Evolutionary conservation across 1,284 basidiomycete genomes (phyloP), one percentile per base, ranked within the genome.

Genomic region (Volvariella volvacea): DNA sequence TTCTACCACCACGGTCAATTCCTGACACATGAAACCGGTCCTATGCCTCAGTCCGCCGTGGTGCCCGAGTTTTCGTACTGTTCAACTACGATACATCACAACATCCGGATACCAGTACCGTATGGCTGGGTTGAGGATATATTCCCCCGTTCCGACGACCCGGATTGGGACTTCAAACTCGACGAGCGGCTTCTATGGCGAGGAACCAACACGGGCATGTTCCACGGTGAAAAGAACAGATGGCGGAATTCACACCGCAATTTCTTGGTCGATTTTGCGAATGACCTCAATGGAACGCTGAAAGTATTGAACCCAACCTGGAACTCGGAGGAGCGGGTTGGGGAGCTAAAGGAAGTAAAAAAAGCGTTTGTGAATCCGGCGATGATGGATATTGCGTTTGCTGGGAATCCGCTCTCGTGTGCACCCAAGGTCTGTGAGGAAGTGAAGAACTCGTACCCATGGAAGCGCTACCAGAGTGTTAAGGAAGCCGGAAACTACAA

Each of bases 141-240:
- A 32, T 42, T 54, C 15, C 66, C 66, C 50, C 50, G 59, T 1
- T 58, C 63, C 22, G 64, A 72, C 39, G 78, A 83, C 54, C 67
- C 74, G 0, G 59, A 57, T 0, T 86, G 79, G 75, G 73, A 74
- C 22, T 63, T 71, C 16, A 83, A 78, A 60, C 50, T 61, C 3
- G 73, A 83, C 46, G 71, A 78, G 32, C 56, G 74, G 22, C 53
- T 86, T 22, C 58, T 74, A 17, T 86, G 83, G 83, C 67, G 83
- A 15, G 83, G 83, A 2, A 74, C 70, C 40, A 81, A 74, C 41
- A 85, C 83, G 0, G 83, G 83, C 1, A 82, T 83, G 37, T 64
- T 55, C 50, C 64, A 67, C 46, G 51, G 50, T 6, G 48, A 48
- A 1, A 48, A 52, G 3, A 62, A 59, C 2, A 59, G 60, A 2